Base-by-base conservation (phyloP, 2,329 filamentous ascomycete species). In the Pezicula radicicola region DNA sequence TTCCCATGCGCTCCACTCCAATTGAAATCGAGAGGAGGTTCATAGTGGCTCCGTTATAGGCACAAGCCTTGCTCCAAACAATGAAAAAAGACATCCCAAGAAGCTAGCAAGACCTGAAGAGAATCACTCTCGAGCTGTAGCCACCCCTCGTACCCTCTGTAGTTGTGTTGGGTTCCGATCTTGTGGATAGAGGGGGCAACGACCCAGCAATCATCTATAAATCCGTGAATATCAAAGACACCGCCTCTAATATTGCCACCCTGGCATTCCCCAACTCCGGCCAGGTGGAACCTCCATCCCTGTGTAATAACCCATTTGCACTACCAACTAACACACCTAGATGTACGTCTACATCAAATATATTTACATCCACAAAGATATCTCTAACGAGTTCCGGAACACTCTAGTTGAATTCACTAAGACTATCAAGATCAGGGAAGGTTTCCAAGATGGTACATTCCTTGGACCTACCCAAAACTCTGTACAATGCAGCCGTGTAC, bases 401-500 rank as follows among this genome's bases (percentile, higher is more conserved):
- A 73, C 69, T 5, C 60, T 77, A 49, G 69, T 76, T 9, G 69
- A 72, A 41, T 72, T 75, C 42, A 69, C 75, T 12, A 70, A 73
- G 46, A 52, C 28, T 2, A n/a, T 52, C 16, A 72, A 74, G 37
- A 73, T 75, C 42, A 54, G 54, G 8, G 35, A 48, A 8, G 72
- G 74, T 44, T 48, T 42, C 33, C 41, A 51, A 61, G 71, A 36
- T 71, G 70, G 59, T 55, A 67, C 21, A 67, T 75, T 42, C 71
- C 69, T 41, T 70, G 79, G 81, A 1, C 85, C 85, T 0, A 66
- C 87, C 3, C 81, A 84, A 53, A 88, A 88, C 68, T 69, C 74
- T 56, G 77, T 82, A 75, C 85, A 88, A 65, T 88, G 75, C 62
- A 79, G 84, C 45, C 76, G 75, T 18, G 79, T 83, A 27, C 77